Evolutionary conservation across 371 early-diverging fungal species (phyloP), one percentile per base, ranked within the genome.

Genomic region (Rhizopus sp.): DNA sequence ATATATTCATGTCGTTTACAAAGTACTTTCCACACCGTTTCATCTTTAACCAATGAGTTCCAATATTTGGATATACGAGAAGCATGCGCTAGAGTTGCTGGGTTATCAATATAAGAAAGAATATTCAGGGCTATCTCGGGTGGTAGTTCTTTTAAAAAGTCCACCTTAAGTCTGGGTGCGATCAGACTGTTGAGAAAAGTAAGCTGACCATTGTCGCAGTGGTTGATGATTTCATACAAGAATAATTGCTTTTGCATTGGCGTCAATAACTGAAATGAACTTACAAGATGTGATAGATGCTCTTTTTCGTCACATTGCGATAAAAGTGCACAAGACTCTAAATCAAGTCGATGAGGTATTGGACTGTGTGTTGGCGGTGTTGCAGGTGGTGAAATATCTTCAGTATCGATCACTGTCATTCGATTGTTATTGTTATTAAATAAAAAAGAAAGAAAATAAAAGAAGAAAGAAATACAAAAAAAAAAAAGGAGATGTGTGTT

Each of bases 101-200:
- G 80, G 57, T 89, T 74, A 51, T 81, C 72, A 42, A 86, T 69
- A 59, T 78, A 83, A 32, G 81, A 80, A 13, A 93, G 70, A 37
- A 93, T 80, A 47, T 87, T 84, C 46, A 87, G 77, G 3, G 84
- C 76, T 6, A 93, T 79, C 55, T 93, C 91, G 39, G 87, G 73
- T 3, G 93, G 93, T 39, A 93, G 69, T 45, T 85, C 79, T 39
- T 81, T 83, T 4, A 93, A 51, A 72, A 91, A 92, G 69, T 94
- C 93, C 39, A 88, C 83, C 68, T 92, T 91, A 31, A 94, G 80
- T 35, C 75, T 68, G 15, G 88, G 88, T 0, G 80, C 77, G 57
- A 86, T 86, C 13, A 79, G 60, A 50, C 64, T 77, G 59, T 80
- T 77, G n/a, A 87, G 61, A 59, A 73, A 79, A 15, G 78, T 72